Percentiles rank a stretch among this genome's conserved stretches.
phyloP scores from a whole-genome alignment of 306 rosid species.

The Prunus mongolica region DNA sequence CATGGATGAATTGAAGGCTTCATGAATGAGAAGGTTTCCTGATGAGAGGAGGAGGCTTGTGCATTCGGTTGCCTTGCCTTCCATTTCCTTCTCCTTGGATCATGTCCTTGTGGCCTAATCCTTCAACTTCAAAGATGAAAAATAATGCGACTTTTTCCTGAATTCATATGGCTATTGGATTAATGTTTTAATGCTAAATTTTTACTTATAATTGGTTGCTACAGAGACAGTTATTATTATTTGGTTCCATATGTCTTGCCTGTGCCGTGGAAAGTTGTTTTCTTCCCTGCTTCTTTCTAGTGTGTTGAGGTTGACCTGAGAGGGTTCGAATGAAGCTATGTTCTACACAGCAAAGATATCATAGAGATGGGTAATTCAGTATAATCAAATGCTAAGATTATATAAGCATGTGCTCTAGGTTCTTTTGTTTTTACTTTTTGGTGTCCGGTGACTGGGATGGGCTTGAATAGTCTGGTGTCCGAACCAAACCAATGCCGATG shows the following conservation, averaged over 20 bases:
- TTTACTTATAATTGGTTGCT: neutral
- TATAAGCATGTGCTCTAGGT: neutral
- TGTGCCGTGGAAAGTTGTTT: neutral
- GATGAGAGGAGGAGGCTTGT: slow-evolving; percentile 14
- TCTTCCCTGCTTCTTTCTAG: neutral
- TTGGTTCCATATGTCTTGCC: neutral
- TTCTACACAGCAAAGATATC: neutral
- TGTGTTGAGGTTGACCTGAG: neutral
- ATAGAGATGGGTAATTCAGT: neutral
- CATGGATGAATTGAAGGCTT: slow-evolving; percentile 84
- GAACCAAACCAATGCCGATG: no score
- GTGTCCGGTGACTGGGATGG: no score
- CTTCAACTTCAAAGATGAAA: slow-evolving; percentile 4
- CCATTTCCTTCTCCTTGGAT: neutral
- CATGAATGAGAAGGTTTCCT: neutral
- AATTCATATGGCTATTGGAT: neutral
- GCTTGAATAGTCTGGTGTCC: no score
- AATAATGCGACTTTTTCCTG: slow-evolving; percentile 2
- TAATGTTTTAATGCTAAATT: neutral
- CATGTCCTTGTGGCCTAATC: neutral
- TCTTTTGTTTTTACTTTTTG: neutral
- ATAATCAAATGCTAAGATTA: no score
- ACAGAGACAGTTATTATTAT: neutral
- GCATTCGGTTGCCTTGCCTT: neutral
- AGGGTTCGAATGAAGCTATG: neutral